Evolutionary conservation across 495 filamentous ascomycete species (phyloP), one percentile per base, ranked within the genome.

Genomic region (Chlorociboria aeruginascens): DNA sequence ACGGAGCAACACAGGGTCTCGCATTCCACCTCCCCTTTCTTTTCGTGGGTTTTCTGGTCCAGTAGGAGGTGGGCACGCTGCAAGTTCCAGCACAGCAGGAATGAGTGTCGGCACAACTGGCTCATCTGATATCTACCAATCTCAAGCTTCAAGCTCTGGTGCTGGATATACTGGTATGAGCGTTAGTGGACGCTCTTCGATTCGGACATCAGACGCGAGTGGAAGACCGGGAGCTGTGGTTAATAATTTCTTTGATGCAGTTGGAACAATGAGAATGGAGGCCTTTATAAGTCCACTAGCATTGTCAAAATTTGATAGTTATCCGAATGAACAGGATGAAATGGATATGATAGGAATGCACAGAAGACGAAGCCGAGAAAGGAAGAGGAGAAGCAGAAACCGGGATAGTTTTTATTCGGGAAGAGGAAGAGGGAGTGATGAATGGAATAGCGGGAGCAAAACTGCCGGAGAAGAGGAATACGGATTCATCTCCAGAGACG

Each of bases 251-350:
- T 81, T 82, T 61, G 79, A 83, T 35, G 81, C 84, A 0, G 83
- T 94, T 29, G 92, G 92, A 12, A 95, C 88, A 8, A 79, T 98
- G 35, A 79, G 92, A 29, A 98, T 98, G 92, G 92, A 97, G 63
- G 92, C 92, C 0, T 98, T 98, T 59, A 83, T 89, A 45, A 79
- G 78, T 48, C 75, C 76, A 11, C 60, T 76, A 11, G 62, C 51
- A n/a, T 32, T 56, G 30, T 41, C 45, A 8, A 28, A 55, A 10
- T 57, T 61, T 31, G 54, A 57, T 25, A 52, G 55, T 28, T 52
- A 28, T 43, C 51, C 51, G 7, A 47, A 57, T 40, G 54, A 57
- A 32, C 49, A 50, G 49, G 58, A 57, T 28, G 58, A 57, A 40
- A 57, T 57, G 58, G 51, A 54, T 40, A 43, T 52, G 20, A 46